Base-by-base conservation (phyloP, 2,329 filamentous ascomycete genomes). In the Fusarium nodosum region DNA sequence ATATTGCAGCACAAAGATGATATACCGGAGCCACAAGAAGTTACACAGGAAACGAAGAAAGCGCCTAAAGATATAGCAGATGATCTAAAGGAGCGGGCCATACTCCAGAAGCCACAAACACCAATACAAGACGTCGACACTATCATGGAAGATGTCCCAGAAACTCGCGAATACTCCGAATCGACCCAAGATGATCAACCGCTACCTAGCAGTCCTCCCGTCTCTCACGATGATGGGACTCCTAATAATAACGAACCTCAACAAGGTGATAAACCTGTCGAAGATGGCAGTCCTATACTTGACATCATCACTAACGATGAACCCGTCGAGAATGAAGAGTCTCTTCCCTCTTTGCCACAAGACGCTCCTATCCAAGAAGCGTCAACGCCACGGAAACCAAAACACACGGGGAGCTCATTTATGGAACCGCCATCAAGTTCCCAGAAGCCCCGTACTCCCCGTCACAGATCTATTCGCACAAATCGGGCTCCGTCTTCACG, bases 401-500 rank as follows among this genome's bases (percentile, higher is more conserved):
- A 58, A 24, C 45, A 41, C 7, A 36, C 18, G 13, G 51, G 31
- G 9, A 10, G 26, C 5, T 31, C 38, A 51, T 41, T 22, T 22
- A n/a, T 42, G 26, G 55, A 52, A 16, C 62, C 62, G 11, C 52
- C 65, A 12, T 73, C 69, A 22, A 72, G 59, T 8, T 59, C 72
- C 24, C 66, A 69, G 18, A 76, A 70, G 11, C 77, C 77, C 2
- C 72, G 66, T 41, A 77, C 76, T 7, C 75, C 73, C 26, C 64
- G 74, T 4, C 73, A 69, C 5, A 68, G 69, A 7, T 58, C 72
- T 46, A 72, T 68, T 48, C 72, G 55, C 46, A 69, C 77, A 51
- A 74, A 55, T n/a, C 72, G 63, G 13, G 69, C 66, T 9, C 73
- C 79, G 2, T 78, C 76, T 5, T 76, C 77, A 47, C 75, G 74